These are phyloP conservation scores for Kalaharituber pfeilii DNA, from an alignment of 2,329 filamentous ascomycete species.

Conservation along the genomic window DNA sequence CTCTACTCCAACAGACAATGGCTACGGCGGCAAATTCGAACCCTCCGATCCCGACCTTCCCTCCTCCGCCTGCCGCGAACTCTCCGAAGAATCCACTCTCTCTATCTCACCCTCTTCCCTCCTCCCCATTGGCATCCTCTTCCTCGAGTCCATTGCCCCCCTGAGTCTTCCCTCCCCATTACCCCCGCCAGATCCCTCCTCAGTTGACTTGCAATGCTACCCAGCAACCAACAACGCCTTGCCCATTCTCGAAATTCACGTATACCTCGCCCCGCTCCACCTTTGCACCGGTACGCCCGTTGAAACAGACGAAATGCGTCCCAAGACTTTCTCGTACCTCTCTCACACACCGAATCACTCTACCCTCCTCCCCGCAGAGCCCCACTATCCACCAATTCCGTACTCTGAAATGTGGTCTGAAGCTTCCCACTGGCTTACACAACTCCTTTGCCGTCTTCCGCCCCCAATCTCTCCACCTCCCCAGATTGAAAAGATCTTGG, in stretches of 20 bases:
- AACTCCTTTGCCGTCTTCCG: slow-evolving; percentile 12
- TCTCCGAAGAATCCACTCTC: slow-evolving; percentile 14
- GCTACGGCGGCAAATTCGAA: slow-evolving; percentile 23
- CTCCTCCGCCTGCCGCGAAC: slow-evolving; percentile 4
- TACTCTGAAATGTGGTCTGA: slow-evolving; percentile 22
- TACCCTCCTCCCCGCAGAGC: too few relatives aligned
- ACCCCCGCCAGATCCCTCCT: background rate
- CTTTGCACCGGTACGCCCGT: background rate
- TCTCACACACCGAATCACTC: too few relatives aligned
- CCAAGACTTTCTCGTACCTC: slow-evolving; percentile 10
- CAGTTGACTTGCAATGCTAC: slow-evolving; percentile 4
- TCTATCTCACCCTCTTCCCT: slow-evolving; percentile 6
- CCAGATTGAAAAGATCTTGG: background rate
- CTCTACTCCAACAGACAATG: slow-evolving; percentile 17
- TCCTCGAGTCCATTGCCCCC: slow-evolving; percentile 9
- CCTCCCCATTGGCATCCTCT: slow-evolving; percentile 15
- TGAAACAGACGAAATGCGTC: slow-evolving; percentile 21
- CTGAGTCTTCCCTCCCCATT: background rate
- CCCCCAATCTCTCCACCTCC: background rate
- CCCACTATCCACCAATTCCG: slow-evolving; percentile 13
- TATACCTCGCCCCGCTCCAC: slow-evolving; percentile 16
- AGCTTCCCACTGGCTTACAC: slow-evolving; percentile 17
- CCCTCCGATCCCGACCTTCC: slow-evolving; percentile 7
- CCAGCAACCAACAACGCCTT: slow-evolving; percentile 15
- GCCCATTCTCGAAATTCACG: slow-evolving; percentile 21